Percentiles rank a stretch among this genome's conserved stretches.
These are phyloP conservation scores for Trypanosoma lewisi DNA, from an alignment of 208 protist species.

Conservation along the genomic window DNA sequence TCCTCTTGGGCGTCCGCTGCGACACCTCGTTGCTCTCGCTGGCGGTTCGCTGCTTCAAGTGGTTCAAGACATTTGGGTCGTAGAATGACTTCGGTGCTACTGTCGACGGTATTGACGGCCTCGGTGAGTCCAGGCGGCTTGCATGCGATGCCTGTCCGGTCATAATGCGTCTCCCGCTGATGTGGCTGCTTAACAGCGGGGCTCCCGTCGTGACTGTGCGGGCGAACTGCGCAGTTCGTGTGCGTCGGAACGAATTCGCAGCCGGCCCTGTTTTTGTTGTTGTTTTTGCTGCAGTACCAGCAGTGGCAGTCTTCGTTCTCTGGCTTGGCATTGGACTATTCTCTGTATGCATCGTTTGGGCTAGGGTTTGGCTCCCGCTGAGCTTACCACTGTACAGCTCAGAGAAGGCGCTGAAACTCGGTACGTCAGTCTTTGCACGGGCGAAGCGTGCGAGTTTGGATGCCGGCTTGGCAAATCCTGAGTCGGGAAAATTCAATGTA, in stretches of 20 bases:
- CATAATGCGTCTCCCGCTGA: constrained; percentile 4
- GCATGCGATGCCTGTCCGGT: not conserved
- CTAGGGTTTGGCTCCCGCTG: not conserved
- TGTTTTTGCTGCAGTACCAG: too few relatives aligned
- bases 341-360: not conserved
- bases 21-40: constrained; percentile 32
- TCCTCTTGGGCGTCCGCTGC: not conserved
- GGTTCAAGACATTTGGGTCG: constrained; percentile 36
- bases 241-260: constrained; percentile 1
- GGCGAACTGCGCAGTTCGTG: not conserved
- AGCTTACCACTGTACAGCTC: not conserved
- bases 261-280: too few relatives aligned
- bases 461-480: not conserved
- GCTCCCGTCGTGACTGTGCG: constrained; percentile 1
- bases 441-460: constrained; percentile 6
- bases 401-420: constrained; percentile 11
- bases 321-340: too few relatives aligned
- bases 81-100: constrained; percentile 30
- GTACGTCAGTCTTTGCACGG: constrained; percentile 17
- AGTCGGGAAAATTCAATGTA: constrained; percentile 7
- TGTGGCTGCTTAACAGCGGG: constrained; percentile 2
- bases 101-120: not conserved
- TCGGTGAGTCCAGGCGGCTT: not conserved
- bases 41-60: constrained; percentile 44
- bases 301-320: not conserved